Evolutionary conservation across 805 yeast genomes (phyloP), one percentile per base, ranked within the genome.

Genomic region (Candida caryicola): DNA sequence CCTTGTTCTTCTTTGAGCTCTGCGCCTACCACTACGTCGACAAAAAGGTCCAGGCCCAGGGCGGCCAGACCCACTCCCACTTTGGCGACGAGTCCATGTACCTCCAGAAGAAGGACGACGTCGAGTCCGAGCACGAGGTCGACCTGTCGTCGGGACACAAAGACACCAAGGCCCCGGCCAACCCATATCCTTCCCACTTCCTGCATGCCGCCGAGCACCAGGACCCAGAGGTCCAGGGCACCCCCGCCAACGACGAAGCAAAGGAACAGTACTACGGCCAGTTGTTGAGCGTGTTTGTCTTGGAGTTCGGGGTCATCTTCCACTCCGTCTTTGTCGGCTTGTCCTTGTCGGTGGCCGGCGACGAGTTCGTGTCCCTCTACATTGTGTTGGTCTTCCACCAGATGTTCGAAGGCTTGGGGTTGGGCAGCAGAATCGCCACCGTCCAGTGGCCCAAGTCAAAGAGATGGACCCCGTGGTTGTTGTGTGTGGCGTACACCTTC

Each of bases 251-350:
- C 28, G 59, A 59, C 29, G 32, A 46, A 2, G 63, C 47, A 9
- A 66, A 60, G 43, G 82, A 77, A 54, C 59, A 63, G 29, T 80
- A 77, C 53, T 65, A 73, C 27, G 79, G 78, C 26, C 83, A 82
- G 55, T 52, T 82, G 15, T 52, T 81, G 12, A 73, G 74, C 8
- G 74, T 79, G 1, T 73, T 79, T 37, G 75, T 82, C 25, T 62
- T 85, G 43, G 95, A 86, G 57, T 82, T 83, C 47, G 95, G 95
- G 52, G 73, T 87, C 31, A 61, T 87, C 23, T 84, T 86, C 69
- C 95, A 87, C 61, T 87, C 95, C 3, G 76, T 87, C 2, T 85
- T 87, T 52, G 74, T 87, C 40, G 95, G 95, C 17, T 67, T 87
- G 36, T 73, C 93, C 0, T 67, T 86, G 32, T 85, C 93, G 1